Evolutionary conservation across 257 asterid genomes (phyloP).

Genomic region (Nicotiana knightiana): DNA sequence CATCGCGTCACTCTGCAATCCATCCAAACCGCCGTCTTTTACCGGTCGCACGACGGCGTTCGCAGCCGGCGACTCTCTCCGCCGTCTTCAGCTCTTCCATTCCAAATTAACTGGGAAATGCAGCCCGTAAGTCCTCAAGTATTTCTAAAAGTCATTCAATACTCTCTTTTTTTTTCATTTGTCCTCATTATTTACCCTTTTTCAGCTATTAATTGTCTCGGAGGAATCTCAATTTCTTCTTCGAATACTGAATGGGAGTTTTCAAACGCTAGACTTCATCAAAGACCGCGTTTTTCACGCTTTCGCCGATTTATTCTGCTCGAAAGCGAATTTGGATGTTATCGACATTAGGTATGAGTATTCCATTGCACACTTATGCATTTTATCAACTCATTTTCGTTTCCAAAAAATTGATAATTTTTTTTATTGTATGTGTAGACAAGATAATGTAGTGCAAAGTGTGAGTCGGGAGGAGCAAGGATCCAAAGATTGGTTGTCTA

Average conservation of each 20-base stretch:
- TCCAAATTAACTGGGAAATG: neutral
- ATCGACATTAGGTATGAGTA: conserved; percentile 18
- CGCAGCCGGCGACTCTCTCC: neutral
- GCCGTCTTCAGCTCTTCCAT: neutral
- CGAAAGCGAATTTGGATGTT: conserved; percentile 22
- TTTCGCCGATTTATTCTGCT: conserved; percentile 29
- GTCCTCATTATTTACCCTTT: neutral
- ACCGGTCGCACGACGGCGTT: neutral
- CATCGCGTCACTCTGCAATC: neutral
- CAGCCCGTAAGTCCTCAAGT: neutral
- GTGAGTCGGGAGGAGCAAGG: conserved; percentile 18
- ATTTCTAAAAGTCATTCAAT: neutral
- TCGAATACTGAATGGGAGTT: conserved; percentile 49
- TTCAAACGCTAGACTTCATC: conserved; percentile 49
- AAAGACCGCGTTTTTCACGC: conserved; percentile 39
- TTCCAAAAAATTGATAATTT: neutral
- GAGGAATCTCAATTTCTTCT: conserved; percentile 54
- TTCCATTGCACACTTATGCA: no score
- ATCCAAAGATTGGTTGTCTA: conserved; percentile 3
- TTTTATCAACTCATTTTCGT: neutral
- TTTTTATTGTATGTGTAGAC: conserved; percentile 3
- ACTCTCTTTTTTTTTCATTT: neutral
- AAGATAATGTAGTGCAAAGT: conserved; percentile 13
- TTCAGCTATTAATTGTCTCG: conserved; percentile 42
- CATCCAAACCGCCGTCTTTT: neutral